Conservation (phyloP, 2,329 filamentous ascomycete species). For the Trichoderma brevicompactum region DNA sequence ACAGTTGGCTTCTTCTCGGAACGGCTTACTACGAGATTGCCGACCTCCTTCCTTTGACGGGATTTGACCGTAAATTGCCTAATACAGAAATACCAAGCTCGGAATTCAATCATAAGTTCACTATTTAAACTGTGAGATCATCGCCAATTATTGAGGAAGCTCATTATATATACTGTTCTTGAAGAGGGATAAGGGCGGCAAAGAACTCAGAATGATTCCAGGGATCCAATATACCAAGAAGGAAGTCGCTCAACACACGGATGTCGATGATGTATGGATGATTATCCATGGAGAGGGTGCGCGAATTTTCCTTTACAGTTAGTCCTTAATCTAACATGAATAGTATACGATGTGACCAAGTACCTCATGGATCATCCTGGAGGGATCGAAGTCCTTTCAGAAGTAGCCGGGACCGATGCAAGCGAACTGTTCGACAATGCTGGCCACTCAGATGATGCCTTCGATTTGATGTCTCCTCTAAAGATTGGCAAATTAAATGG, state of each 20-base stretch:
- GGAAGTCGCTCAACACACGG: conserved; percentile 56
- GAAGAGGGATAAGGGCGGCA: too few relatives aligned
- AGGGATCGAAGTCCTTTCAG: conserved; percentile 76
- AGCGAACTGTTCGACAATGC: conserved; percentile 73
- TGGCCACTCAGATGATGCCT: conserved; percentile 8
- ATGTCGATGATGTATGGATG: conserved; percentile 55
- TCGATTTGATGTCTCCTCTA: not conserved
- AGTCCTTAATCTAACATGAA: conserved; percentile 28
- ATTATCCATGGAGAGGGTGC: conserved; percentile 59
- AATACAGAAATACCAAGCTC: too few relatives aligned
- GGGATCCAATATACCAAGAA: conserved; percentile 38
- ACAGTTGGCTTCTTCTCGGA: not conserved
- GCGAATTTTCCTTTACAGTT: conserved; percentile 30
- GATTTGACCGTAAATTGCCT: too few relatives aligned
- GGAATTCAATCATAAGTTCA: too few relatives aligned
- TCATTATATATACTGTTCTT: not conserved
- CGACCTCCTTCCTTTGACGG: not conserved
- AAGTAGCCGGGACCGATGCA: conserved; percentile 77
- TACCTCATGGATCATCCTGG: conserved; percentile 68
- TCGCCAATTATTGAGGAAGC: not conserved
- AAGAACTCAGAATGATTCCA: not conserved
- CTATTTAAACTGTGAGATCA: not conserved
- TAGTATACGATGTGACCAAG: conserved; percentile 62
- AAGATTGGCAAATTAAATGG: not conserved
- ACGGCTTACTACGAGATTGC: not conserved